Base-by-base conservation (phyloP, 305 asterid species). In the Rubia balearica region DNA sequence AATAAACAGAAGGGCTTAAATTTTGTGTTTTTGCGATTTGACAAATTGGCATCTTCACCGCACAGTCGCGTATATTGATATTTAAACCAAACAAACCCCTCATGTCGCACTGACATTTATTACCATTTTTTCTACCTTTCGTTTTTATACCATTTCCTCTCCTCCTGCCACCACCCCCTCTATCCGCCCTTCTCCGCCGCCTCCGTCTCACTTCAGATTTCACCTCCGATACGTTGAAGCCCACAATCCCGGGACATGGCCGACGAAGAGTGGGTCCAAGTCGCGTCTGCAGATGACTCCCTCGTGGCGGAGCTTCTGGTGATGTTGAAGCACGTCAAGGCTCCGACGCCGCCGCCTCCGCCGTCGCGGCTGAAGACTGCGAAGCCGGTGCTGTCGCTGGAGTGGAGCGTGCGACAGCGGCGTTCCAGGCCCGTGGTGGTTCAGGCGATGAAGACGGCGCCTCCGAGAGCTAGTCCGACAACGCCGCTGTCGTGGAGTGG, bases 401-500 rank as follows among this genome's bases (percentile, higher is more conserved):
- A 82, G 74, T 92, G 98, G 98, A 83, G 68, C 76, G 94, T 88
- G 61, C 93, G 96, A 42, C 96, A 88, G 67, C 92, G 89, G 61
- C 81, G 96, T 78, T 88, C 98, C 1, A 89, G 71, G 64, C 70
- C 84, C 0, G 81, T 73, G 12, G 40, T 78, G 9, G 71, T 70
- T 45, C 70, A 27, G 75, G 70, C 69, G 75, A 82, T 80, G 78
- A 75, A 84, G 59, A 73, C 70, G 74, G 62, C 59, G 59, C 24
- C 86, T 24, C 71, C 65, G 13, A 80, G 91, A 70, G 93, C 85
- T 6, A 91, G 96, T 70, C 98, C 98, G 0, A 83, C 89, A 38
- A 92, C 96, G 76, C 96, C 98, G 66, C 85, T 92, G 17, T 86
- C 96, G 5, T 90, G 91, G 90, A 86, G 88, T 78, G 94, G 86